Percentiles rank a stretch among this genome's conserved stretches.
phyloP scores from a whole-genome alignment of 768 basidiomycete species.

The Mycena indigotica region DNA sequence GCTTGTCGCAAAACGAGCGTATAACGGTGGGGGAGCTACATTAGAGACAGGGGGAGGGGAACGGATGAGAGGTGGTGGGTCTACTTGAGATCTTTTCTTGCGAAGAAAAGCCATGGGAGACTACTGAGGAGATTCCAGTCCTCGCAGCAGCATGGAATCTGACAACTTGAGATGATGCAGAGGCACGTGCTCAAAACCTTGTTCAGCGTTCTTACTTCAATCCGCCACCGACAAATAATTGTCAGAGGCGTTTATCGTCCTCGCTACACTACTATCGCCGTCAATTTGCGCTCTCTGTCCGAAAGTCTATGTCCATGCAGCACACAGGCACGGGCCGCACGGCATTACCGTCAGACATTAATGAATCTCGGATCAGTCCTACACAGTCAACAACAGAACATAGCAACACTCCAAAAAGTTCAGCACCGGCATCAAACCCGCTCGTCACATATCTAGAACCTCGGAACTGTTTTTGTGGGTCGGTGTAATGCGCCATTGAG shows the following conservation, averaged over 20 bases:
- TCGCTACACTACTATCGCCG: too few species aligned
- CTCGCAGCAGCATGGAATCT: not conserved
- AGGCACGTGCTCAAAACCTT: not conserved
- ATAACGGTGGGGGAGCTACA: constrained; percentile 10
- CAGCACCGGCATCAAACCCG: not conserved
- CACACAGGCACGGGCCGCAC: too few species aligned
- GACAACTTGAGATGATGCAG: not conserved
- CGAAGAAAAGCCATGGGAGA: constrained; percentile 23
- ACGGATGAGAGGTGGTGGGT: constrained; percentile 6
- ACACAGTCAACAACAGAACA: not conserved
- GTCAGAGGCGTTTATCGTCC: not conserved
- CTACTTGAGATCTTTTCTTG: constrained; percentile 18
- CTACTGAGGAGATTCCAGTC: constrained; percentile 4
- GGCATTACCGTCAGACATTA: not conserved
- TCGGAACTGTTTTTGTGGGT: not conserved
- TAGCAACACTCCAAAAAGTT: too few species aligned
- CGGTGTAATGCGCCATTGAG: not conserved
- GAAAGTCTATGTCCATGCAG: not conserved
- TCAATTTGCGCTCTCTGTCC: not conserved
- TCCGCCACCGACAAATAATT: too few species aligned
- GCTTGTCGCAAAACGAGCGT: constrained; percentile 19
- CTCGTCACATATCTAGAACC: not conserved
- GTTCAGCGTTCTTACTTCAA: not conserved
- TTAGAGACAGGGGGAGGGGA: constrained; percentile 5
- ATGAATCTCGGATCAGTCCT: not conserved